Conservation (phyloP, 2,329 filamentous ascomycete species). For the Aspergillus sp. region DNA sequence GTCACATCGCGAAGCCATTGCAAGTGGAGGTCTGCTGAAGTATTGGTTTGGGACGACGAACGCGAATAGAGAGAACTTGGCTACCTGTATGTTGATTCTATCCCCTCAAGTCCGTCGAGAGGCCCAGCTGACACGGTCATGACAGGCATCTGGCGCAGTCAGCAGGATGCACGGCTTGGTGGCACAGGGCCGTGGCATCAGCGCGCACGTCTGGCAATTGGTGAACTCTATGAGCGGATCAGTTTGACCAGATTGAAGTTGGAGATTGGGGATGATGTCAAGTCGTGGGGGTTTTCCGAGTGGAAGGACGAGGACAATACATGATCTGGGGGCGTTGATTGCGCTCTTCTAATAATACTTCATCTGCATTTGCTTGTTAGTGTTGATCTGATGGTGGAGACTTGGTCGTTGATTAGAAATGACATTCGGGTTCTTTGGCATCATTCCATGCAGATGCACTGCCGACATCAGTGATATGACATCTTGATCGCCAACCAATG, state of each 20-base stretch:
- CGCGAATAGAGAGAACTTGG: conserved; percentile 70
- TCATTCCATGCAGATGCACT: no score
- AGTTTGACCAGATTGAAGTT: conserved; percentile 65
- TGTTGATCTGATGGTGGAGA: no score
- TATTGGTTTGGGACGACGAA: conserved; percentile 88
- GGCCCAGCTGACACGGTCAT: neutral
- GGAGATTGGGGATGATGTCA: conserved; percentile 64
- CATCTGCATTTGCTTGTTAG: no score
- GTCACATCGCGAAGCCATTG: conserved; percentile 76
- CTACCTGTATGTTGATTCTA: conserved; percentile 63
- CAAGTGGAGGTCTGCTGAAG: conserved; percentile 80
- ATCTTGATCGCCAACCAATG: neutral
- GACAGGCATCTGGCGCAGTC: conserved; percentile 65
- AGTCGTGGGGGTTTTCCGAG: conserved; percentile 62
- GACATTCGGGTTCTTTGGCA: no score
- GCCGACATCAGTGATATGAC: neutral
- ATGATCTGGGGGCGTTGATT: neutral
- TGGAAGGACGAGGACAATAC: conserved; percentile 46
- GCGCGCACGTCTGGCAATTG: conserved; percentile 50
- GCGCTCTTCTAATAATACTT: no score
- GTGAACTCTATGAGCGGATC: conserved; percentile 59
- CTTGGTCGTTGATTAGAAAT: no score
- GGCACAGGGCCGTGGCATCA: conserved; percentile 58
- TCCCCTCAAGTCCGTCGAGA: neutral
- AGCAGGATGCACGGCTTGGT: conserved; percentile 61